phyloP scores from a whole-genome alignment of 192 early-diverging fungal genomes.

The Piromyces sp. region DNA sequence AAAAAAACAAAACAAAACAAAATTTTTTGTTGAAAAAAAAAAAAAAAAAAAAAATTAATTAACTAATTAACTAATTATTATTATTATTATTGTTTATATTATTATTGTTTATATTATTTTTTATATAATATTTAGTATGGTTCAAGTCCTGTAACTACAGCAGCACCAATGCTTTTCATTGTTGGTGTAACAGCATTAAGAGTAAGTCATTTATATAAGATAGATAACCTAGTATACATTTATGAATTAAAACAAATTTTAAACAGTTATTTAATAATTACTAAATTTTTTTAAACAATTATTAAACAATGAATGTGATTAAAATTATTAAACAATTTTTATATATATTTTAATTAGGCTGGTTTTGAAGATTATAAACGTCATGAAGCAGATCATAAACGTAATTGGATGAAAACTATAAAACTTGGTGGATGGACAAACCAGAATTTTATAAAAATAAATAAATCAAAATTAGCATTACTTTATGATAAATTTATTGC shows the following conservation, averaged over 20 bases:
- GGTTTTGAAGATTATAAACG: neutral
- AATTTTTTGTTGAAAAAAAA: too few species aligned
- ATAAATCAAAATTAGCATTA: neutral
- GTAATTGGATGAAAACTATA: neutral
- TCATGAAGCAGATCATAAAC: neutral
- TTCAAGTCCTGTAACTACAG: conserved; percentile 3
- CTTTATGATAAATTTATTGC: neutral
- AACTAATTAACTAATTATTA: too few species aligned
- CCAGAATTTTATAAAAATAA: neutral
- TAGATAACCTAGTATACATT: too few species aligned
- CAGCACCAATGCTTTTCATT: conserved; percentile 2
- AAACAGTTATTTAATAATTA: too few species aligned
- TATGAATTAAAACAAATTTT: too few species aligned
- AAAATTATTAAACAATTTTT: too few species aligned
- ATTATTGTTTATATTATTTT: too few species aligned
- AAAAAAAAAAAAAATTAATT: too few species aligned
- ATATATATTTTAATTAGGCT: neutral
- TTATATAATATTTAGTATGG: neutral
- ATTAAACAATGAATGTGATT: too few species aligned
- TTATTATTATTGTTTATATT: too few species aligned
- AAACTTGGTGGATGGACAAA: neutral
- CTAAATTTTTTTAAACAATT: too few species aligned
- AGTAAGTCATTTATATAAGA: neutral
- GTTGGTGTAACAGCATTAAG: neutral
- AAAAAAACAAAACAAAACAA: too few species aligned